Percentiles rank a stretch among this genome's conserved stretches.
phyloP scores from a whole-genome alignment of 345 rosid genomes.

The Excoecaria cochinchinensis region DNA sequence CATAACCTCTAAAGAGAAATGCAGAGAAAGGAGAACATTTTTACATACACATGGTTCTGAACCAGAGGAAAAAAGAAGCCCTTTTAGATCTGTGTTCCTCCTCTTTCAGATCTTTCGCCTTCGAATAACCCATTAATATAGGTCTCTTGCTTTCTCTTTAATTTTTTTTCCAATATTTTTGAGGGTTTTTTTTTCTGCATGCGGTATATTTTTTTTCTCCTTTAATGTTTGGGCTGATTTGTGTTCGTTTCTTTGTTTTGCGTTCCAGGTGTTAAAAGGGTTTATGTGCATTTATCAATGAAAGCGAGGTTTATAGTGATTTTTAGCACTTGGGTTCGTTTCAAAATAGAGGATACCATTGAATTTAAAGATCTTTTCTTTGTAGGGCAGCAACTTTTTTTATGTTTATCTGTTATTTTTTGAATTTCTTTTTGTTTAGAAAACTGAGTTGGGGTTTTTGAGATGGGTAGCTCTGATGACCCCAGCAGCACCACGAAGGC shows the following conservation, averaged over 20 bases:
- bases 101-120: slow-evolving; percentile 27
- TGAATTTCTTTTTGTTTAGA: neutral
- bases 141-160: neutral
- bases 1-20: neutral
- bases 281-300: slow-evolving; percentile 27
- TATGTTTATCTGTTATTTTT: slow-evolving; percentile 8
- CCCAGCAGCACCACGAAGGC: slow-evolving; percentile 37
- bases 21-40: neutral
- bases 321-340: slow-evolving; percentile 25
- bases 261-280: slow-evolving; percentile 26
- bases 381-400: slow-evolving; percentile 4
- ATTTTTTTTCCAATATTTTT: slow-evolving; percentile 6
- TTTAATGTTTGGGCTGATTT: slow-evolving; percentile 12
- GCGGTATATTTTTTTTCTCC: slow-evolving; percentile 14
- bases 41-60: neutral
- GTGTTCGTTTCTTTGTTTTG: slow-evolving; percentile 9
- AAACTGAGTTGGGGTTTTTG: slow-evolving; percentile 28
- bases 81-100: neutral
- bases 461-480: slow-evolving; percentile 77
- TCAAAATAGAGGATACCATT: slow-evolving; percentile 19
- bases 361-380: slow-evolving; percentile 21
- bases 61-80: neutral
- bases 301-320: slow-evolving; percentile 22
- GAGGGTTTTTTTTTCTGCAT: slow-evolving; percentile 27
- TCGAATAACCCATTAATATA: slow-evolving; percentile 20